Evolutionary conservation across 1,284 basidiomycete genomes (phyloP).

Genomic region (Fomitopsis palustris): DNA sequence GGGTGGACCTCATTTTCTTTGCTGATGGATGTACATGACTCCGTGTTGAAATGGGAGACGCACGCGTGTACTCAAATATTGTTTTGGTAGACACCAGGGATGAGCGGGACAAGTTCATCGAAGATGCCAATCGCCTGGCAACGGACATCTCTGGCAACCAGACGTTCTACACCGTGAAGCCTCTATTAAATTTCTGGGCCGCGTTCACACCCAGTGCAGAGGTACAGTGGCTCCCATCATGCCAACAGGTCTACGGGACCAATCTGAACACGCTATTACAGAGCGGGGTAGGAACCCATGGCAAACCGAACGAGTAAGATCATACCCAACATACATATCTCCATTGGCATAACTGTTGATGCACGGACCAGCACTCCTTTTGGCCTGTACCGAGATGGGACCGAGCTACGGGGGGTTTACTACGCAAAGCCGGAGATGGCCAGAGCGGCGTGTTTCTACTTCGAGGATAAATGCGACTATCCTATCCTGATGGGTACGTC

Average conservation of each 20-base stretch:
- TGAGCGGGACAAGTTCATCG: conserved; percentile 66
- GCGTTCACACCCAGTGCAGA: conserved; percentile 74
- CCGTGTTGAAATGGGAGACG: neutral
- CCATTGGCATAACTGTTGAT: neutral
- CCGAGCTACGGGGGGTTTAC: conserved; percentile 77
- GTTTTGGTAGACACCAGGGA: conserved; percentile 47
- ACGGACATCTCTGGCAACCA: conserved; percentile 70
- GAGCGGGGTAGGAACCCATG: conserved; percentile 76
- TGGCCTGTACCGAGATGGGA: conserved; percentile 77
- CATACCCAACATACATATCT: conserved; percentile 9
- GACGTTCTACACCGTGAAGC: conserved; percentile 74
- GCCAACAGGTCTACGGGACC: neutral
- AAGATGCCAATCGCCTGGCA: conserved; percentile 65
- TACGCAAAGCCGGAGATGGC: conserved; percentile 67
- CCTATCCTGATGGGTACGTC: conserved; percentile 69
- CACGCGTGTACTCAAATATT: neutral
- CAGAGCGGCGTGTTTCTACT: conserved; percentile 61
- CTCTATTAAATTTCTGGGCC: conserved; percentile 81
- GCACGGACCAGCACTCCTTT: conserved; percentile 57
- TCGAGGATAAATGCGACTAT: conserved; percentile 71
- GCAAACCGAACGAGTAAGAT: conserved; percentile 59
- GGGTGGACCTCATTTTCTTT: conserved; percentile 79
- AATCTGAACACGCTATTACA: conserved; percentile 25
- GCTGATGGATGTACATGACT: conserved; percentile 74
- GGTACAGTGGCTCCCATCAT: conserved; percentile 37